These are phyloP conservation scores for Leptographium procerum DNA, from an alignment of 2,329 filamentous ascomycete species.

Conservation along the genomic window DNA sequence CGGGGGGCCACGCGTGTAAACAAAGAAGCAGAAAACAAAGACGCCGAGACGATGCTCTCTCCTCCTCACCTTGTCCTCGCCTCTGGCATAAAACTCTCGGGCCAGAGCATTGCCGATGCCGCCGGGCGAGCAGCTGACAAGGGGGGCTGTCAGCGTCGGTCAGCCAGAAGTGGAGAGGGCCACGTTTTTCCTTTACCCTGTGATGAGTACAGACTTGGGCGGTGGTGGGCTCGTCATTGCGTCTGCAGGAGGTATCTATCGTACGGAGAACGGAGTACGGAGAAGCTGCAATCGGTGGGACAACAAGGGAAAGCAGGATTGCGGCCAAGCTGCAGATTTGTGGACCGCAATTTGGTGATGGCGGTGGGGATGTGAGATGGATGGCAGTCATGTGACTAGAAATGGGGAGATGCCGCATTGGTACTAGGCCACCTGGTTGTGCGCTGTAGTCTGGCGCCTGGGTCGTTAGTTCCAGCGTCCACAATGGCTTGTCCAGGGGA, in stretches of 20 bases:
- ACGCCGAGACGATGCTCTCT: background rate
- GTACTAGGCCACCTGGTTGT: too few relatives aligned
- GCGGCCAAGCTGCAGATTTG: background rate
- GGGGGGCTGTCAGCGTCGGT: background rate
- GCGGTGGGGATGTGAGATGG: background rate
- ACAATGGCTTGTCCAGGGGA: too few relatives aligned
- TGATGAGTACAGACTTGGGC: background rate
- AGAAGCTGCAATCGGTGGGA: background rate
- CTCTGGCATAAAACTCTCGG: slow-evolving; percentile 18
- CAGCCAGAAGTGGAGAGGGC: background rate
- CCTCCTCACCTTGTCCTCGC: too few relatives aligned
- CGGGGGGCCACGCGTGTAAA: too few relatives aligned
- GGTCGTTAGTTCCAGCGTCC: too few relatives aligned
- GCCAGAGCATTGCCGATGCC: slow-evolving; percentile 22
- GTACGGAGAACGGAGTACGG: too few relatives aligned
- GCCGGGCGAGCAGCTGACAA: slow-evolving; percentile 17
- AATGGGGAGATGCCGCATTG: background rate
- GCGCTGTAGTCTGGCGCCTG: too few relatives aligned
- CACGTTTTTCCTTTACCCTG: background rate
- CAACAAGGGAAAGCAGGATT: background rate
- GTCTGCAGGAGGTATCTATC: background rate
- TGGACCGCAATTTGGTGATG: background rate
- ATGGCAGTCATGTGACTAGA: background rate
- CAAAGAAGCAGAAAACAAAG: background rate
- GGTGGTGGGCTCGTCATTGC: background rate